Evolutionary conservation across 306 rosid genomes (phyloP).

Genomic region (Gynostemma pentaphyllum): DNA sequence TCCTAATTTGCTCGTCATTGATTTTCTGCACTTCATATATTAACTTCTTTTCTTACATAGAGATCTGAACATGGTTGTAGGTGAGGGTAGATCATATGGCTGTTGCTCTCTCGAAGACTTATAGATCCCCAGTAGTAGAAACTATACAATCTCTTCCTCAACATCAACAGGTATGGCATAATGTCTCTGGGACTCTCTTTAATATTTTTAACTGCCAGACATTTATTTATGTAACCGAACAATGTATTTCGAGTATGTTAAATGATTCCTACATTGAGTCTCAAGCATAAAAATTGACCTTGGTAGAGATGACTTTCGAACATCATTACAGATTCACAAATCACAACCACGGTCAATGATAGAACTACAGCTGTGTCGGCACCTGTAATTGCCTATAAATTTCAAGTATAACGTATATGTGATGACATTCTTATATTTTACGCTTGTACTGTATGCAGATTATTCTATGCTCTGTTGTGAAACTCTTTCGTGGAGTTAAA

Average conservation of each 20-base stretch:
- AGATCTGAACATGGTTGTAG: slow-evolving; percentile 33
- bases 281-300: too few species aligned
- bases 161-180: slow-evolving; percentile 77
- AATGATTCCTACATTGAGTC: too few species aligned
- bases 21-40: not conserved
- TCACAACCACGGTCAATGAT: too few species aligned
- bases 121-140: slow-evolving; percentile 66
- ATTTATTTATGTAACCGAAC: not conserved
- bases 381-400: too few species aligned
- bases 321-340: too few species aligned
- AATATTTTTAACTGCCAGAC: too few species aligned
- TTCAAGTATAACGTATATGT: too few species aligned
- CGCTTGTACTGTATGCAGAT: slow-evolving; percentile 32
- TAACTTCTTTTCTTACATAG: not conserved
- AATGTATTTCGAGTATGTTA: too few species aligned
- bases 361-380: too few species aligned
- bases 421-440: not conserved
- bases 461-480: slow-evolving; percentile 69
- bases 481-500: slow-evolving; percentile 56
- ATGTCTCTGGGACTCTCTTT: not conserved
- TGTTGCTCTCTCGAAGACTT: slow-evolving; percentile 72
- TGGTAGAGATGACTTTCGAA: too few species aligned
- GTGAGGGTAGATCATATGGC: slow-evolving; percentile 85
- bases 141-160: slow-evolving; percentile 89
- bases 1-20: too few species aligned